These are phyloP conservation scores for Lentinula aciculospora DNA, from an alignment of 768 basidiomycete genomes.

Conservation along the genomic window DNA sequence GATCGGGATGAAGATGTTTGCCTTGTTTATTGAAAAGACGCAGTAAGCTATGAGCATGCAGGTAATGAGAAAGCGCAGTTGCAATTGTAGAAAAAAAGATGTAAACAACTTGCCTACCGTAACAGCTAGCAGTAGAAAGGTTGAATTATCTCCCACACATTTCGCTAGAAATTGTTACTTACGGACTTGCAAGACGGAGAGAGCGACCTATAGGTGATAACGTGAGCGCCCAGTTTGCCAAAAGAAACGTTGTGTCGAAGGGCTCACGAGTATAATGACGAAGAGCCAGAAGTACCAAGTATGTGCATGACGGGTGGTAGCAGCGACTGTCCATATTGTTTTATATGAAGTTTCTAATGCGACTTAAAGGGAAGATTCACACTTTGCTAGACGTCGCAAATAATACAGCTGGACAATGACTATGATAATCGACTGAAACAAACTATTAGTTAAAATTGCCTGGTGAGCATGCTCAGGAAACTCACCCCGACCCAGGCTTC, in stretches of 20 bases:
- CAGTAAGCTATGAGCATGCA: slow-evolving; percentile 9
- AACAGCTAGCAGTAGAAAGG: too few relatives aligned
- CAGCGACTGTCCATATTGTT: slow-evolving; percentile 3
- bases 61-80: not conserved
- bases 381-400: slow-evolving; percentile 11
- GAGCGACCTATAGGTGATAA: slow-evolving; percentile 1
- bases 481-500: not conserved
- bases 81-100: not conserved
- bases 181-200: slow-evolving; percentile 11
- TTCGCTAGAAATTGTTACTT: slow-evolving; percentile 2
- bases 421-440: slow-evolving; percentile 10
- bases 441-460: not conserved
- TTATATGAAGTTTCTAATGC: not conserved
- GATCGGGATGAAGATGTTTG: slow-evolving; percentile 10
- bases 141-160: too few relatives aligned
- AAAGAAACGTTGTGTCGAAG: not conserved
- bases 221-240: too few relatives aligned
- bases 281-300: slow-evolving; percentile 12
- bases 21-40: slow-evolving; percentile 9
- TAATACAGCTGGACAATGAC: slow-evolving; percentile 12
- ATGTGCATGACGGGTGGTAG: slow-evolving; percentile 9
- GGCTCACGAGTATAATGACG: slow-evolving; percentile 6
- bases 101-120: not conserved
- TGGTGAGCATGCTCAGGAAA: not conserved
- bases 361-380: not conserved